phyloP scores from a whole-genome alignment of 1,284 basidiomycete species.

The Pseudomicrostroma phylloplanum region DNA sequence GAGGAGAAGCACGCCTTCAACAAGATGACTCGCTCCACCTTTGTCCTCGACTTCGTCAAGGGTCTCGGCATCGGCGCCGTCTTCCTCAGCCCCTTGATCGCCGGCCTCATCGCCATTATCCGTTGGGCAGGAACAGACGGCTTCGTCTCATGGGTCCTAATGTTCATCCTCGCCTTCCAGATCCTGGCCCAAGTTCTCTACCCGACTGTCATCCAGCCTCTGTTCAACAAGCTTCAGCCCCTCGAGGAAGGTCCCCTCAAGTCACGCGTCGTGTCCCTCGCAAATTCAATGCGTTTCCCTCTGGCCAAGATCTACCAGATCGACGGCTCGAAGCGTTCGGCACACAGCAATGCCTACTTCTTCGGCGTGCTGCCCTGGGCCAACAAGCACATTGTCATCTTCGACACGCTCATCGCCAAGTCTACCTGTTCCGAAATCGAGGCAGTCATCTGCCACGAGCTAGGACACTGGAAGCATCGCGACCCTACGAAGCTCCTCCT shows the following conservation, averaged over 20 bases:
- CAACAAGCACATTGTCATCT: constrained; percentile 68
- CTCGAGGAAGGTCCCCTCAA: constrained; percentile 54
- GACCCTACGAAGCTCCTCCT: constrained; percentile 83
- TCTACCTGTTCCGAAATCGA: constrained; percentile 63
- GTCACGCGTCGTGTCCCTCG: constrained; percentile 41
- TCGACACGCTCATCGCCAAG: constrained; percentile 89
- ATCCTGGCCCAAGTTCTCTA: constrained; percentile 55
- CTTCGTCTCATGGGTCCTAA: constrained; percentile 45
- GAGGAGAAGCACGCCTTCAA: constrained; percentile 96
- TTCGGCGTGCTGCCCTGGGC: constrained; percentile 45
- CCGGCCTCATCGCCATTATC: constrained; percentile 80
- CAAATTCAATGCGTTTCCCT: constrained; percentile 70
- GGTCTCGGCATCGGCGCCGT: constrained; percentile 66
- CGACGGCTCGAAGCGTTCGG: constrained; percentile 88
- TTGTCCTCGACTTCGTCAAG: constrained; percentile 70
- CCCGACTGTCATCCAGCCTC: constrained; percentile 75
- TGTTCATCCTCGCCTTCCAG: constrained; percentile 60
- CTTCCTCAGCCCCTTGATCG: constrained; percentile 81
- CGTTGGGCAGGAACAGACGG: constrained; percentile 68
- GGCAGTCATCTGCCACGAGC: constrained; percentile 66
- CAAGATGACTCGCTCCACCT: constrained; percentile 70
- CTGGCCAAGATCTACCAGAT: constrained; percentile 92
- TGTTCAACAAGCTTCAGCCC: constrained; percentile 94
- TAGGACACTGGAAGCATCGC: constrained; percentile 64
- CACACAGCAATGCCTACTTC: constrained; percentile 76